Evolutionary conservation across 2,329 filamentous ascomycete genomes (phyloP).

Genomic region (Aspergillus bombycis): DNA sequence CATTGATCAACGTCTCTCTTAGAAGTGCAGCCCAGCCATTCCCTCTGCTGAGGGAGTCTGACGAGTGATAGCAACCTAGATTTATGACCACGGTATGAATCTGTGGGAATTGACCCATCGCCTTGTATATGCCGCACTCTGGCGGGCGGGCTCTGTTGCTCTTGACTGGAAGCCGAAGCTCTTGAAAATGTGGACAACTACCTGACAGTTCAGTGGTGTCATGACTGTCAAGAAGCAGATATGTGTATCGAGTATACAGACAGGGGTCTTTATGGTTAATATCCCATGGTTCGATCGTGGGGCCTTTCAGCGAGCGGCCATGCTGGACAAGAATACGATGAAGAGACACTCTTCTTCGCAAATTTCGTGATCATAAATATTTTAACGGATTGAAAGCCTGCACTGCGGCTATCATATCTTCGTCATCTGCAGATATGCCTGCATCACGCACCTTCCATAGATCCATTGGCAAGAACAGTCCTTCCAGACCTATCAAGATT

Average conservation of each 20-base stretch:
- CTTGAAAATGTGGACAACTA: background rate
- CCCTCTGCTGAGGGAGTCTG: no score
- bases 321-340: background rate
- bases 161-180: background rate
- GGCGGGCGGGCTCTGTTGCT: background rate
- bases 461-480: background rate
- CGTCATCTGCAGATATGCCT: background rate
- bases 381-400: background rate
- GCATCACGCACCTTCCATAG: background rate
- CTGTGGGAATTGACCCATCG: background rate
- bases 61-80: background rate
- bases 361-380: background rate
- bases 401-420: background rate
- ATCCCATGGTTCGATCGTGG: background rate
- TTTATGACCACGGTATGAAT: background rate
- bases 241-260: background rate
- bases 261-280: background rate
- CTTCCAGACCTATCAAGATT: background rate
- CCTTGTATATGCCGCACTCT: background rate
- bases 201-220: background rate
- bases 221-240: background rate
- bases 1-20: background rate
- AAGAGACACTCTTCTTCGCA: background rate
- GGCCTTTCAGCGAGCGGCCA: background rate
- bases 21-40: background rate